Conservation (phyloP, 2,329 filamentous ascomycete species). For the Alternaria panax region DNA sequence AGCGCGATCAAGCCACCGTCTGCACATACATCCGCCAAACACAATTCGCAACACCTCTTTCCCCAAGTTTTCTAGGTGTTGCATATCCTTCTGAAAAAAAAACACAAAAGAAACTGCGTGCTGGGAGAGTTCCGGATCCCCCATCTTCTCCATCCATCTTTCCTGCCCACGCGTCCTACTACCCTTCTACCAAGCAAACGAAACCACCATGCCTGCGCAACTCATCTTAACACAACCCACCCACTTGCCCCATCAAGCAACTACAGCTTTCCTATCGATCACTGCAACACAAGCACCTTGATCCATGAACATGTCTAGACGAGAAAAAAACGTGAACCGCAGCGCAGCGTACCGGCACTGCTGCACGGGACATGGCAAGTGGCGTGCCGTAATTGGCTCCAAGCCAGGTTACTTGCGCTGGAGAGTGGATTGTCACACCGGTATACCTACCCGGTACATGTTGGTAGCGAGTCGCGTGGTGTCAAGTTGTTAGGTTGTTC, state of each 20-base stretch:
- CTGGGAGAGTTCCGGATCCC: not conserved
- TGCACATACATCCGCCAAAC: not conserved
- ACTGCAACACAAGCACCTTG: conserved; percentile 2
- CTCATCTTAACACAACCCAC: not conserved
- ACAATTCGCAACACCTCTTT: not conserved
- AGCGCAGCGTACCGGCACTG: not conserved
- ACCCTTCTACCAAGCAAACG: not conserved
- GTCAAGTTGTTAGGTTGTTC: conserved; percentile 5
- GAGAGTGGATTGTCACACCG: conserved; percentile 10
- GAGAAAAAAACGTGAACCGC: not conserved
- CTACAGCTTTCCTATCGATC: not conserved
- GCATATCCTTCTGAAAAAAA: not conserved
- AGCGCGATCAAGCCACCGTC: not conserved
- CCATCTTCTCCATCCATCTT: not conserved
- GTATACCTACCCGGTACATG: conserved; percentile 1
- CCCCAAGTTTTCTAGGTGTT: not conserved
- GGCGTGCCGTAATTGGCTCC: conserved; percentile 14
- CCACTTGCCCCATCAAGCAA: not conserved
- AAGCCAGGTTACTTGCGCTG: conserved; percentile 1
- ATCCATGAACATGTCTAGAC: conserved; percentile 2
- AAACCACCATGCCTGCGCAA: not conserved
- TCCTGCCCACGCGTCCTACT: not conserved
- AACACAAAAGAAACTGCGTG: not conserved
- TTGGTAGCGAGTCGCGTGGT: conserved; percentile 6
- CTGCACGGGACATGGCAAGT: conserved; percentile 10